These are phyloP conservation scores for Populus simonii DNA, from an alignment of 345 rosid genomes.

Conservation along the genomic window DNA sequence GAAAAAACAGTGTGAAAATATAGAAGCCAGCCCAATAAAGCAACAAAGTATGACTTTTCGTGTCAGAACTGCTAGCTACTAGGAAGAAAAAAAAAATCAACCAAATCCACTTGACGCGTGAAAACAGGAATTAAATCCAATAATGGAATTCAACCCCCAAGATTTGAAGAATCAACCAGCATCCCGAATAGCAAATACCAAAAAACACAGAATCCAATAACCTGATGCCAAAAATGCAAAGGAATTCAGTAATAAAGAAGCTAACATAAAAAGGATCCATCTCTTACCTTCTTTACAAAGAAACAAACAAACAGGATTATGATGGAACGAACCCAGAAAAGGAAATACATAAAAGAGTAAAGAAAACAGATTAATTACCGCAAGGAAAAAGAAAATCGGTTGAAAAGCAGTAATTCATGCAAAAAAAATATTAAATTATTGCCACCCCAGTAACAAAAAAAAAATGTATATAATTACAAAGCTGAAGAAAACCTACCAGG, in stretches of 20 bases:
- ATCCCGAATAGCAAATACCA: not conserved
- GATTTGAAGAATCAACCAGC: not conserved
- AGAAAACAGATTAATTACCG: conserved; percentile 33
- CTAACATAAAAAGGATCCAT: not conserved
- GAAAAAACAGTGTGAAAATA: not conserved
- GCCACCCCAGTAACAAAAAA: no score
- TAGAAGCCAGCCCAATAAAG: not conserved
- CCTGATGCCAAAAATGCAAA: not conserved
- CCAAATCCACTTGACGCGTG: not conserved
- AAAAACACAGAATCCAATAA: not conserved
- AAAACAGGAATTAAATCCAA: not conserved
- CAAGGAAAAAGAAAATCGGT: conserved; percentile 23
- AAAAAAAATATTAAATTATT: not conserved
- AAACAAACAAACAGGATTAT: not conserved
- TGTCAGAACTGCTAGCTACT: not conserved
- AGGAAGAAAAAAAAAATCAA: not conserved
- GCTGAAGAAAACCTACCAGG: not conserved
- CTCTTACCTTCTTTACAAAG: not conserved
- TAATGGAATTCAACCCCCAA: not conserved
- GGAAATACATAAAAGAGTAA: not conserved
- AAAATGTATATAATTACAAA: not conserved
- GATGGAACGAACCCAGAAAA: conserved; percentile 7
- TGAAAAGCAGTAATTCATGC: not conserved
- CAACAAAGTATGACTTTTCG: not conserved
- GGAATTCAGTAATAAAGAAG: no score